Evolutionary conservation across 2,329 filamentous ascomycete species (phyloP), one percentile per base, ranked within the genome.

Genomic region (Triangularia verruculosa): DNA sequence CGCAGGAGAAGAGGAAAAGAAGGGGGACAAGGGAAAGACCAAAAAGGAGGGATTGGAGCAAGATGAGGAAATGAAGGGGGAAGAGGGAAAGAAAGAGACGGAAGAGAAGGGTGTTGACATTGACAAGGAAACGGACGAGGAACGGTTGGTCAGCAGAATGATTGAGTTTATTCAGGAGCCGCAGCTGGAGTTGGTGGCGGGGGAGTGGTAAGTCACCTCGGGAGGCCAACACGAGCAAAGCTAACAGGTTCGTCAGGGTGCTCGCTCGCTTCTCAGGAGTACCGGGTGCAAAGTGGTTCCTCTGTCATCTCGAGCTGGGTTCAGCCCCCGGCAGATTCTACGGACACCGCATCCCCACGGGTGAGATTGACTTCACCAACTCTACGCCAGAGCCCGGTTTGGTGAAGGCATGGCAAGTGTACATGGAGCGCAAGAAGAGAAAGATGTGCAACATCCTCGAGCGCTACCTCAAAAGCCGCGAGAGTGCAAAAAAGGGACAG

Each of bases 351-450:
- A 72, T 73, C 30, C 66, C 70, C 64, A 71, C 66, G 63, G 72
- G 67, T 22, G 72, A 76, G 63, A 71, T 79, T 53, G 75, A 76
- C 61, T 74, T 74, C 27, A 68, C 70, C 63, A 64, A 68, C 60
- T 69, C 71, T 7, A 69, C 69, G 32, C 72, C 70, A n/a, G 71
- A 73, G 65, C 66, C 65, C 27, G 70, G 71, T 1, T 66, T 73
- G n/a, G 58, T 70, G 5, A 68, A 67, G 13, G 69, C 66, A 13
- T 73, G 71, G 71, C 69, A 73, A 62, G 66, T 63, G 12, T 73
- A 73, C 62, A 73, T 73, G 72, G 63, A 68, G 57, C 65, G 69
- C 27, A 73, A 72, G 55, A 71, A 76, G 61, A 63, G 68, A 51
- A 70, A 70, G 51, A 71, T 74, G 54, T 69, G 66, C 9, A 72